Base-by-base conservation (phyloP, 345 rosid genomes). In the Laguncularia racemosa region DNA sequence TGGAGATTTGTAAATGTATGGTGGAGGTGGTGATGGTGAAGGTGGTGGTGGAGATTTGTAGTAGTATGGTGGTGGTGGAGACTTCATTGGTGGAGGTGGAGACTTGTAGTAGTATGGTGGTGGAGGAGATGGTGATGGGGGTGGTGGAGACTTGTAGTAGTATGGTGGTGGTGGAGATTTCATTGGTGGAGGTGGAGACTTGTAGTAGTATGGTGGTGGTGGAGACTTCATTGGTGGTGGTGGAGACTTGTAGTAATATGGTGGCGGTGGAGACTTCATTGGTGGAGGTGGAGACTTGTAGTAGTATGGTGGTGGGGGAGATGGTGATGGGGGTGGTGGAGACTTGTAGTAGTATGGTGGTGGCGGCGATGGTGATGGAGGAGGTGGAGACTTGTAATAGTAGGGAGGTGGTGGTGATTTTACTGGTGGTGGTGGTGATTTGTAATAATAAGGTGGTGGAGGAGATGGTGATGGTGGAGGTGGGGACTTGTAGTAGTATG, bases 101-200 rank as follows among this genome's bases (percentile, higher is more conserved):
- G 83, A 78, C 1, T 69, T 67, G 52, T 78, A 78, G n/a, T n/a
- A n/a, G n/a, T 75, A 75, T 0, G 77, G 45, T 0, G 72, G 70
- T 0, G 75, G 66, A 1, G 70, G 70, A 0, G 62, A 52, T 0
- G 48, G 16, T 0, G 48, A n/a, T 2, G 76, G 80, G 0, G 83
- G 83, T 0, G 83, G 83, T 0, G 82, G 82, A 0, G 83, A 78
- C 1, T 69, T 66, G 51, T 78, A 78, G 66, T 0, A n/a, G n/a
- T n/a, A n/a, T n/a, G n/a, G n/a, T n/a, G n/a, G n/a, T n/a, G n/a
- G n/a, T n/a, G n/a, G n/a, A n/a, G n/a, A n/a, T n/a, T n/a, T n/a
- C n/a, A n/a, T n/a, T n/a, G n/a, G n/a, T n/a, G n/a, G n/a, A n/a
- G 64, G 64, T 0, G 62, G 52, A 0, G 71, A 59, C 33, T 66